Percentiles rank a stretch among this genome's conserved stretches.
Evolutionary conservation across 768 basidiomycete species (phyloP).

Genomic region (Coprinellus aureogranulatus): DNA sequence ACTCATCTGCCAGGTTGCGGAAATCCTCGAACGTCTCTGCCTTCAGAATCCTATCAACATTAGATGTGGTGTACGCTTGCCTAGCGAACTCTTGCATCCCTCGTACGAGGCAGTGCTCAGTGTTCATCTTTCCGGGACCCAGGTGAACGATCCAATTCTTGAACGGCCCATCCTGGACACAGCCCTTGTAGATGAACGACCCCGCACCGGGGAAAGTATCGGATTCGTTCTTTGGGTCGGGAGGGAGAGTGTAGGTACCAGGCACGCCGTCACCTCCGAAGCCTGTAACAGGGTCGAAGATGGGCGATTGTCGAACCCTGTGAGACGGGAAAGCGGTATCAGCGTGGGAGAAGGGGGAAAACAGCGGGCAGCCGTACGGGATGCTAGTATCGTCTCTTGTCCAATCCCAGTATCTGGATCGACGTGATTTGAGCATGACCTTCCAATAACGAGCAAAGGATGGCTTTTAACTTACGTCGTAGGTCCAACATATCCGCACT

Average conservation of each 20-base stretch:
- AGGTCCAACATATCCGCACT: conserved; percentile 25
- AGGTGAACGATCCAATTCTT: conserved; percentile 4
- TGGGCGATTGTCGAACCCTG: conserved; percentile 3
- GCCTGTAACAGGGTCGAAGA: conserved; percentile 7
- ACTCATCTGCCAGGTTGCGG: not conserved
- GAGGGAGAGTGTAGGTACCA: conserved; percentile 6
- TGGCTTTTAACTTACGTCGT: conserved; percentile 17
- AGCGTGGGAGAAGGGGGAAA: not conserved
- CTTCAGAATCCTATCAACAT: not conserved
- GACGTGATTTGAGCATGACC: not conserved
- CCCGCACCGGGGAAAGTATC: not conserved
- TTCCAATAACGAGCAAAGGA: not conserved
- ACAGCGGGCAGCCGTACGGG: not conserved
- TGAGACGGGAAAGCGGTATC: not conserved
- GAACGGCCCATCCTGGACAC: conserved; percentile 8
- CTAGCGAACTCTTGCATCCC: not conserved
- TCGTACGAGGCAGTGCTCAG: conserved; percentile 7
- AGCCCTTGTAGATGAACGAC: not conserved
- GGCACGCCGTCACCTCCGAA: conserved; percentile 9
- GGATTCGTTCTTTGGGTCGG: not conserved
- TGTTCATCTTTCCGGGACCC: conserved; percentile 3
- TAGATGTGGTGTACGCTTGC: not conserved
- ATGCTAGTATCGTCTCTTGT: not conserved
- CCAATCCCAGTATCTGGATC: conserved; percentile 9
- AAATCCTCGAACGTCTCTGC: conserved; percentile 1